These are phyloP conservation scores for Thermothelomyces thermophilus DNA, from an alignment of 2,329 filamentous ascomycete species.

Conservation along the genomic window DNA sequence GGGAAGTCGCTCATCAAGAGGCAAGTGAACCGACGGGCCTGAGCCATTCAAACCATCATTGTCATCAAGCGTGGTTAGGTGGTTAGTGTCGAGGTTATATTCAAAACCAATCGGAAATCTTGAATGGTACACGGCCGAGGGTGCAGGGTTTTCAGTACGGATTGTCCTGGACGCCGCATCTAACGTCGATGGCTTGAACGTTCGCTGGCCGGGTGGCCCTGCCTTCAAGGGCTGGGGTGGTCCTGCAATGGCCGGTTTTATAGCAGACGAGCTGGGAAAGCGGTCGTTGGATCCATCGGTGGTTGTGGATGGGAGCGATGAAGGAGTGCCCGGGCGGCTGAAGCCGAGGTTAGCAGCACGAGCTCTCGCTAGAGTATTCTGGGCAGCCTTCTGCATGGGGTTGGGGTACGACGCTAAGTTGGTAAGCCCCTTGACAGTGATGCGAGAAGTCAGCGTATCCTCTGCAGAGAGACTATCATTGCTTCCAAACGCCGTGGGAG, in stretches of 20 bases:
- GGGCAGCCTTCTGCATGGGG: slow-evolving; percentile 46
- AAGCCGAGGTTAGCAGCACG: slow-evolving; percentile 16
- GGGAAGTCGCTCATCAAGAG: not conserved
- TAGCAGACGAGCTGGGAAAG: not conserved
- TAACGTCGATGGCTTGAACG: slow-evolving; percentile 40
- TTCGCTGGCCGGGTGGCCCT: slow-evolving; percentile 48
- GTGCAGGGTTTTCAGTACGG: slow-evolving; percentile 14
- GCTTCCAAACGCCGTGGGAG: slow-evolving; percentile 23
- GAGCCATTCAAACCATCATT: not conserved
- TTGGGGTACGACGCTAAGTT: slow-evolving; percentile 52
- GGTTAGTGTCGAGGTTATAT: not conserved
- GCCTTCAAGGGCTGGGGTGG: slow-evolving; percentile 47
- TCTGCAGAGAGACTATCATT: slow-evolving; percentile 28
- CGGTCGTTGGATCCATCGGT: slow-evolving; percentile 16
- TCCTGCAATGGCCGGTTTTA: slow-evolving; percentile 30
- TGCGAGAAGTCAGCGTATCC: slow-evolving; percentile 27
- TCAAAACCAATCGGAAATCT: not conserved
- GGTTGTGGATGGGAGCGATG: slow-evolving; percentile 12
- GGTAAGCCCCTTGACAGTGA: slow-evolving; percentile 43
- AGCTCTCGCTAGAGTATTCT: slow-evolving; percentile 35
- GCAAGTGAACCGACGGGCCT: not conserved
- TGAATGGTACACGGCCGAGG: not conserved
- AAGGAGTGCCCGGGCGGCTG: slow-evolving; percentile 18
- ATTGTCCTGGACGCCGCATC: slow-evolving; percentile 34
- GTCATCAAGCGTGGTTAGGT: not conserved